Percentiles rank a stretch among this genome's conserved stretches.
Conservation (phyloP, 441 rosid species). For the Oxalis stricta region DNA sequence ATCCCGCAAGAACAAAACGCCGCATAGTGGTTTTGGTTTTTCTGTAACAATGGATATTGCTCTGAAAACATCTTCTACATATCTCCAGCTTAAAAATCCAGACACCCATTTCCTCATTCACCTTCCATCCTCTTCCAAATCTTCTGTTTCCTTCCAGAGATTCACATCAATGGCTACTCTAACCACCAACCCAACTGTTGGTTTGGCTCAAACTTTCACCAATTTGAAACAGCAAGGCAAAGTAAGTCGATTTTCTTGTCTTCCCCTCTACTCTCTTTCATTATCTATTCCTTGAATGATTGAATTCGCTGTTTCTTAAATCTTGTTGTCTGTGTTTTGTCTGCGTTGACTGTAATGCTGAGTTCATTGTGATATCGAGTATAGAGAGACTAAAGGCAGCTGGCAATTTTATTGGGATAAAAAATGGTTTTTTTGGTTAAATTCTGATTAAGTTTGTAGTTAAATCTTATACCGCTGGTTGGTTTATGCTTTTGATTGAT, state of each 20-base stretch:
- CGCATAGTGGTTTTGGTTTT: no score
- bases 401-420: no score
- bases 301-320: background rate
- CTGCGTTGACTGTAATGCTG: no score
- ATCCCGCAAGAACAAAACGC: no score
- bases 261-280: background rate
- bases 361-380: no score
- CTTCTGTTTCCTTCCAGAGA: conserved; percentile 23
- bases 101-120: conserved; percentile 8
- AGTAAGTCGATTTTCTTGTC: conserved; percentile 22
- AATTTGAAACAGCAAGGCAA: conserved; percentile 54
- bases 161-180: conserved; percentile 40
- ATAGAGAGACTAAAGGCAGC: no score
- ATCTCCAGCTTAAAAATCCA: conserved; percentile 18
- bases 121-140: conserved; percentile 12
- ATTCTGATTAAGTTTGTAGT: no score
- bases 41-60: conserved; percentile 42
- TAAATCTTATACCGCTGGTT: no score
- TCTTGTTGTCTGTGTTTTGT: no score
- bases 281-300: background rate
- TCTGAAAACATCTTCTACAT: conserved; percentile 17
- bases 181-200: conserved; percentile 22
- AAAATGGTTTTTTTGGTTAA: no score
- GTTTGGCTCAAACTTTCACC: conserved; percentile 62
- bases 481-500: no score